Evolutionary conservation across 2,329 filamentous ascomycete species (phyloP).

Genomic region (Colletotrichum paranaense): DNA sequence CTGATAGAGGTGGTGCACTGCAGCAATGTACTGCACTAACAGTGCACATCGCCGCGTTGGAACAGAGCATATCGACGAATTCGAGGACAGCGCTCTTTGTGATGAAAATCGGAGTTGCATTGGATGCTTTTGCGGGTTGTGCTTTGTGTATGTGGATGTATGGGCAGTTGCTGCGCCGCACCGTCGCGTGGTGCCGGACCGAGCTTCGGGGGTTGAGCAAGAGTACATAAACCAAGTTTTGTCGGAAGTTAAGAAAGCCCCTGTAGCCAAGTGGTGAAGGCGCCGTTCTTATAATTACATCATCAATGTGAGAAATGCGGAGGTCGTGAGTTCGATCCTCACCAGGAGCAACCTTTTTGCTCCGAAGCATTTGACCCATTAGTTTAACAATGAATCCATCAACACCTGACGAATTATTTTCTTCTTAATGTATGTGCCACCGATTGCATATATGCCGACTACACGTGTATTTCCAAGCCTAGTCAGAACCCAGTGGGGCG

Average conservation of each 20-base stretch:
- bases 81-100: not conserved
- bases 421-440: too few species aligned
- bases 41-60: not conserved
- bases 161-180: not conserved
- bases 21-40: not conserved
- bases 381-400: too few species aligned
- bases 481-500: not conserved
- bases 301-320: conserved; percentile 42
- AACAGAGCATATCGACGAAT: not conserved
- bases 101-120: not conserved
- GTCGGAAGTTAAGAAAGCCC: conserved; percentile 21
- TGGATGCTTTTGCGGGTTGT: not conserved
- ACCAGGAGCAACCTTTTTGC: conserved; percentile 35
- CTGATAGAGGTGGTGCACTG: not conserved
- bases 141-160: not conserved
- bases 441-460: not conserved
- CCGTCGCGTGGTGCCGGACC: not conserved
- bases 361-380: too few species aligned
- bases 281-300: conserved; percentile 46
- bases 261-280: conserved; percentile 49
- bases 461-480: not conserved
- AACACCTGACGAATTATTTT: too few species aligned
- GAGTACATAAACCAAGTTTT: not conserved
- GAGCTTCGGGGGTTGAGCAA: not conserved
- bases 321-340: conserved; percentile 48